Base-by-base conservation (phyloP, 345 rosid species). In the Brassica incana region DNA sequence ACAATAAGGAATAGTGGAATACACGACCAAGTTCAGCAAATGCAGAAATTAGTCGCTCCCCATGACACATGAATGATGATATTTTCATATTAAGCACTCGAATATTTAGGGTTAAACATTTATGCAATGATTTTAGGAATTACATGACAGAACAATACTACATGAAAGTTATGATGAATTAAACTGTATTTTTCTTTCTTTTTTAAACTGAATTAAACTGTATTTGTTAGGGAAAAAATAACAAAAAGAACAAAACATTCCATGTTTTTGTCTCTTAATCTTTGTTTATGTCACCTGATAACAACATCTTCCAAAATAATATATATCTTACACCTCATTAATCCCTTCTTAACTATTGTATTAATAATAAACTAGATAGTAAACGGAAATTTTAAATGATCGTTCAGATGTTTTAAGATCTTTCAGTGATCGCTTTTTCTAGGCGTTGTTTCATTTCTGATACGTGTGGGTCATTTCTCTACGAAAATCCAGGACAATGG, bases 361-460 rank as follows among this genome's bases (percentile, higher is more conserved):
- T 29, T 29, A 30, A 50, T 5, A 14, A 14, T 48, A 50, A 50
- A 50, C 56, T n/a, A 45, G 54, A 14, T 50, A 50, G 52, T 45
- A 45, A 12, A 27, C 6, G 15, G 54, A 50, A 69, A 6, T 23
- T 69, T 27, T 9, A 86, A 6, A 89, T 92, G 45, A 65, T 65
- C 45, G 0, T 65, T 65, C 27, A 65, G 35, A 16, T 35, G 48
- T 16, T 33, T 33, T 8, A 15, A n/a, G 45, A 8, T 65, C 18
- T 14, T n/a, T 50, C 15, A 48, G 15, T 64, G 25, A 3, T 8
- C 9, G 25, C 14, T 35, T 33, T 35, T 35, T 20, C 14, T 48
- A 35, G 27, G 48, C 69, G 15, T 2, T 15, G 87, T 50, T 72
- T 89, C 6, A 84, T 90, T 6, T 91, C 5, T n/a, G 93, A 56